These are phyloP conservation scores for Diaporthe amygdali DNA, from an alignment of 2,329 filamentous ascomycete species.

Conservation along the genomic window DNA sequence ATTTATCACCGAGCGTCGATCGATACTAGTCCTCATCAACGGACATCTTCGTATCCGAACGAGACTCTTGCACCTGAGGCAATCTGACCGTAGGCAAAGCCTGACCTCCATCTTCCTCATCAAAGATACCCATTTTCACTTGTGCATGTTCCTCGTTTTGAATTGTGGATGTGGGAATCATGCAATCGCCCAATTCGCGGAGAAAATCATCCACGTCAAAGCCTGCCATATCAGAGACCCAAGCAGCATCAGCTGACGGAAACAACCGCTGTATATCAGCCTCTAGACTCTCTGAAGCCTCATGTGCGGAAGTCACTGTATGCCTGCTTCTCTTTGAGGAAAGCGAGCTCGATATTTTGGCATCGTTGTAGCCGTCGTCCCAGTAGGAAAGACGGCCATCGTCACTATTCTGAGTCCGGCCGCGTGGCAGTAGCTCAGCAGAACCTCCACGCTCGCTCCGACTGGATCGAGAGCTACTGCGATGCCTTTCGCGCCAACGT, in stretches of 20 bases:
- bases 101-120: not conserved
- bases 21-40: not conserved
- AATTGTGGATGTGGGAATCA: not conserved
- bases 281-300: not conserved
- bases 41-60: not conserved
- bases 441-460: not conserved
- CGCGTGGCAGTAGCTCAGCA: not conserved
- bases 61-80: not conserved
- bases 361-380: conserved; percentile 2
- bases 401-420: not conserved
- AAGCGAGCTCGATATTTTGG: not conserved
- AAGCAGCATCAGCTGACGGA: not conserved
- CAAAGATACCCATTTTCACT: not conserved
- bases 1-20: not conserved
- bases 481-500: not conserved
- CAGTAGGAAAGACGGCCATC: conserved; percentile 23
- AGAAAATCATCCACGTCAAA: conserved; percentile 14
- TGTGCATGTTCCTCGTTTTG: not conserved
- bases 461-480: not conserved
- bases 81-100: not conserved
- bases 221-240: conserved; percentile 1
- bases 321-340: not conserved
- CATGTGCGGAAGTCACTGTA: not conserved
- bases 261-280: not conserved
- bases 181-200: not conserved